Conservation (phyloP, 106 monocot species). For the Xerophyta viscosa region DNA sequence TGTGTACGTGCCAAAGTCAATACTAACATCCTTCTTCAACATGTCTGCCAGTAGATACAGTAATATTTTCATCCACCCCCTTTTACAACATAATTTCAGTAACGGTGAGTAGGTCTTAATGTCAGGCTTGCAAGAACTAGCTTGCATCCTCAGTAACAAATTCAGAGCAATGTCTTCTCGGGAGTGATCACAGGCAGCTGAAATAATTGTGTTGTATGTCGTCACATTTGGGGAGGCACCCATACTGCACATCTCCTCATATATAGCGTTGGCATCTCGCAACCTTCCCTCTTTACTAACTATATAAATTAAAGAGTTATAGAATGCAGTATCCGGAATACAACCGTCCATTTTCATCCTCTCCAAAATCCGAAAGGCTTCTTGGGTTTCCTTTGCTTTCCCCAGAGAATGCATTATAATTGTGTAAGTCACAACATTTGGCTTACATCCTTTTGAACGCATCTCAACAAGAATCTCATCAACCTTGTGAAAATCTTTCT, state of each 20-base stretch:
- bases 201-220: slow-evolving; percentile 80
- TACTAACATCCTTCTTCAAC: slow-evolving; percentile 59
- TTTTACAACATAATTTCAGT: slow-evolving; percentile 61
- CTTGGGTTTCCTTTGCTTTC: slow-evolving; percentile 49
- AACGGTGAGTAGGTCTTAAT: slow-evolving; percentile 57
- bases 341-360: slow-evolving; percentile 54
- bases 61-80: slow-evolving; percentile 47
- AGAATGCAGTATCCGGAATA: slow-evolving; percentile 57
- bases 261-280: slow-evolving; percentile 48
- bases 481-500: slow-evolving; percentile 51
- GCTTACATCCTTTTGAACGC: slow-evolving; percentile 40
- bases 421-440: slow-evolving; percentile 83
- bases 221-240: slow-evolving; percentile 42
- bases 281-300: slow-evolving; percentile 44
- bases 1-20: slow-evolving; percentile 69
- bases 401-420: slow-evolving; percentile 84
- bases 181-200: slow-evolving; percentile 52
- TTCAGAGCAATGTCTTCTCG: slow-evolving; percentile 52
- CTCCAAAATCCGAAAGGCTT: slow-evolving; percentile 51
- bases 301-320: slow-evolving; percentile 79
- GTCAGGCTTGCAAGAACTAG: slow-evolving; percentile 54
- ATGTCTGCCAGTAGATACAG: slow-evolving; percentile 60
- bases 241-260: slow-evolving; percentile 49
- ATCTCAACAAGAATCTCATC: slow-evolving; percentile 56
- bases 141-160: slow-evolving; percentile 49